Percentiles rank a stretch among this genome's conserved stretches.
Evolutionary conservation across 306 rosid species (phyloP).

Genomic region (Malus asiatica): DNA sequence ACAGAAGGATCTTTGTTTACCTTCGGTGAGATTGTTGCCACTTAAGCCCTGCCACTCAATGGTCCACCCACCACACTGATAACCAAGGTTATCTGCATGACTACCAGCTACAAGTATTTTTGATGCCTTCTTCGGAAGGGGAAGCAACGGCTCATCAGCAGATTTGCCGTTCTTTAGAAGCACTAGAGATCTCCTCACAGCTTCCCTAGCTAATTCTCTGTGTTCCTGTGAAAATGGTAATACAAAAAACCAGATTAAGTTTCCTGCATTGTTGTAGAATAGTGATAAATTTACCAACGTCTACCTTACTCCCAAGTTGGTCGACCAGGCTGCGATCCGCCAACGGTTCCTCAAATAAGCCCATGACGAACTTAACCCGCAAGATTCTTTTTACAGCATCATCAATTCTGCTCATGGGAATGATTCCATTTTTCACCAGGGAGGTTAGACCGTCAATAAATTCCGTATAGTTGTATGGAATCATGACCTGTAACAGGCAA

Average conservation of each 20-base stretch:
- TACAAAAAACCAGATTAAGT: not conserved
- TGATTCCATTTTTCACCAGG: constrained; percentile 15
- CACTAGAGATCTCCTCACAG: constrained; percentile 32
- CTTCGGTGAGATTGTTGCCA: constrained; percentile 18
- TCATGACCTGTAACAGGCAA: constrained; percentile 25
- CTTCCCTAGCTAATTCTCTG: constrained; percentile 38
- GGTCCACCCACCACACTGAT: constrained; percentile 46
- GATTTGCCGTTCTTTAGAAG: constrained; percentile 29
- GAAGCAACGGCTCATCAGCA: constrained; percentile 19
- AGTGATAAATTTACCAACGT: not conserved
- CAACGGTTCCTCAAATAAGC: constrained; percentile 31
- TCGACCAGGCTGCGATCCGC: constrained; percentile 28
- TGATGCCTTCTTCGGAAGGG: constrained; percentile 26
- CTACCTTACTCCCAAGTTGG: constrained; percentile 31
- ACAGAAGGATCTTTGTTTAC: not conserved
- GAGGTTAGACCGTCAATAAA: constrained; percentile 28
- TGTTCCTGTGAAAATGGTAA: constrained; percentile 18
- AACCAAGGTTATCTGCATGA: constrained; percentile 37
- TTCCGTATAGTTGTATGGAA: constrained; percentile 27
- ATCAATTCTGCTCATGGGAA: constrained; percentile 35
- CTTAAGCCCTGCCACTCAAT: constrained; percentile 31
- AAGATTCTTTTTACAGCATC: constrained; percentile 38
- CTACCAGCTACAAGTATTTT: constrained; percentile 36
- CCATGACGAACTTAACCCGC: constrained; percentile 33
- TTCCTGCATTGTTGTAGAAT: not conserved